phyloP scores from a whole-genome alignment of 169 alveolate genomes.

The Eimeria sp. region DNA sequence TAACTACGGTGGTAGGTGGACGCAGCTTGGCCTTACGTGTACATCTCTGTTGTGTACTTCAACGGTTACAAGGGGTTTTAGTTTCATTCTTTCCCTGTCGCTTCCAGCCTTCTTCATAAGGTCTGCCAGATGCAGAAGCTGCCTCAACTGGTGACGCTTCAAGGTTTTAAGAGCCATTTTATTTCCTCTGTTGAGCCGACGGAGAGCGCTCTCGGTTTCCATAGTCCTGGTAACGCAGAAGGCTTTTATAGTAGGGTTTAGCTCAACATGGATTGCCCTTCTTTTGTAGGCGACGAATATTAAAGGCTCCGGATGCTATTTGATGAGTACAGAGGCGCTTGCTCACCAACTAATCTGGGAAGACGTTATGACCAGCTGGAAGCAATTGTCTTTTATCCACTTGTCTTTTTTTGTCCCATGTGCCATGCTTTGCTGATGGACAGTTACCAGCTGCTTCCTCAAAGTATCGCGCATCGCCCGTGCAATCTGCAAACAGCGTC shows the following conservation, averaged over 20 bases:
- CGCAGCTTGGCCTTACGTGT: slow-evolving; percentile 68
- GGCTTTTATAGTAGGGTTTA: not conserved
- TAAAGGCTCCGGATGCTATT: not conserved
- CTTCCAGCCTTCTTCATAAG: slow-evolving; percentile 92
- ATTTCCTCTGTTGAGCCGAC: slow-evolving; percentile 91
- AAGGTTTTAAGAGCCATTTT: slow-evolving; percentile 93
- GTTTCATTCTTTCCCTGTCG: slow-evolving; percentile 91
- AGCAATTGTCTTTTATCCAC: slow-evolving; percentile 91
- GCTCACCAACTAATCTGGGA: slow-evolving; percentile 95
- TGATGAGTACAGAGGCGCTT: not conserved
- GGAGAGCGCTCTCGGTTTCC: slow-evolving; percentile 92
- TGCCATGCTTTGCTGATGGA: slow-evolving; percentile 87
- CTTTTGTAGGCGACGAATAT: not conserved
- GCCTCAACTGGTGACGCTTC: slow-evolving; percentile 92
- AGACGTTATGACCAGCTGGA: slow-evolving; percentile 94
- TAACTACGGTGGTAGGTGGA: not conserved
- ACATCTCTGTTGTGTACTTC: slow-evolving; percentile 97
- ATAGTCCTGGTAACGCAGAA: slow-evolving; percentile 80
- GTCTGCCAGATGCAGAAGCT: slow-evolving; percentile 93
- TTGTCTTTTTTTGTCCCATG: slow-evolving; percentile 89
- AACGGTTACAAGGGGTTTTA: slow-evolving; percentile 96
- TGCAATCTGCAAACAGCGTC: slow-evolving; percentile 85
- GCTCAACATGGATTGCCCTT: not conserved
- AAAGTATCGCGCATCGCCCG: slow-evolving; percentile 85
- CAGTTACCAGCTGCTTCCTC: slow-evolving; percentile 84